Base-by-base conservation (phyloP, 169 alveolate genomes). In the Plasmodium fragile region DNA sequence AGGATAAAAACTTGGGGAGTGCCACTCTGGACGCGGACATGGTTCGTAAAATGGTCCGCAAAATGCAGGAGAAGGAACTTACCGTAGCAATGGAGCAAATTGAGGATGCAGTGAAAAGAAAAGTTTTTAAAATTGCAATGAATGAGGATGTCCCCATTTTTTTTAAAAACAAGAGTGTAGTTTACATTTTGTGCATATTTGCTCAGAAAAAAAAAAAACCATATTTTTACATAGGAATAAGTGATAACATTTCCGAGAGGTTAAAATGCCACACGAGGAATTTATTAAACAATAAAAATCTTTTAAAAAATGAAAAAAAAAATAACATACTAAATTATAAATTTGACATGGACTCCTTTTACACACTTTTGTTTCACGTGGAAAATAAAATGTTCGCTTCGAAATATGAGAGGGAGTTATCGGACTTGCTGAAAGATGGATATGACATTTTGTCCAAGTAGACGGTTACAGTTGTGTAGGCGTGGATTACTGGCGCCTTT, bases 171-270 rank as follows among this genome's bases (percentile, higher is more conserved):
- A 91, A 91, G 71, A 91, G 94, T 52, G 83, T 91, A 25, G 94
- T 91, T 11, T 91, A 91, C 82, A 91, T 91, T 81, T 53, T 91
- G 18, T 80, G 92, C 39, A 91, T 91, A 22, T 91, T 91, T 71
- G 77, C 82, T 36, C 69, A 81, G 34, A 16, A 70, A 32, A 53
- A 53, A 49, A 77, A 69, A 25, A 49, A 80, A n/a, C 94, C 94
- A 16, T 91, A 80, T 91, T 70, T 91, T 69, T 91, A 91, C 65
- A 91, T 91, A 43, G 94, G 94, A 6, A 91, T 91, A 91, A 91
- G 94, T 80, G 94, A 91, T 59, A 91, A 91, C 78, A 91, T 91
- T 16, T 91, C 94, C 16, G 94, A 91, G 52, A 69, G 94, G 73
- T 41, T 91, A 81, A 91, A 91, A 69, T 49, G 79, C 22, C 94